These are phyloP conservation scores for Trametes hirsuta DNA, from an alignment of 1,284 basidiomycete species.

Conservation along the genomic window DNA sequence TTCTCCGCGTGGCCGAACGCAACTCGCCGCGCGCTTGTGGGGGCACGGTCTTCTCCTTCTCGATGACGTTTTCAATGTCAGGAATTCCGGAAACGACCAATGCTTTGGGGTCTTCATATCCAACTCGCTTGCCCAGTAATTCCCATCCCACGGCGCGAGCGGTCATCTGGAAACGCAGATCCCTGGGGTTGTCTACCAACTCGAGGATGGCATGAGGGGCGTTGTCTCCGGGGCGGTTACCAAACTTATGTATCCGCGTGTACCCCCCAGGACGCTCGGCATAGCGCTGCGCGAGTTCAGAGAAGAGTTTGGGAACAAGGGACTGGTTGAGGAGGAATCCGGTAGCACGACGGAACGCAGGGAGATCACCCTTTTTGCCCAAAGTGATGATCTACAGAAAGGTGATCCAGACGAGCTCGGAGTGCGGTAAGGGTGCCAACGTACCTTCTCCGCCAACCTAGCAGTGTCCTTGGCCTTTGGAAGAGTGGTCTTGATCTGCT, in stretches of 20 bases:
- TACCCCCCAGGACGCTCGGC: constrained; percentile 88
- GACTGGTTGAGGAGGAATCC: constrained; percentile 76
- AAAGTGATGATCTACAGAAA: constrained; percentile 78
- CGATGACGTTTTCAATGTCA: constrained; percentile 50
- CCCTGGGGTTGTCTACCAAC: constrained; percentile 92
- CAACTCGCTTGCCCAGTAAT: constrained; percentile 57
- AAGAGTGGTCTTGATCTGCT: constrained; percentile 95
- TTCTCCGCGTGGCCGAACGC: constrained; percentile 66
- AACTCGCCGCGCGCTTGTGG: constrained; percentile 47
- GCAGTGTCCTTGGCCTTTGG: constrained; percentile 95
- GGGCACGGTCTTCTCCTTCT: constrained; percentile 47
- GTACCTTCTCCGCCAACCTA: constrained; percentile 90
- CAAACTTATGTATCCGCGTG: constrained; percentile 92
- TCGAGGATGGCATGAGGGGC: constrained; percentile 93
- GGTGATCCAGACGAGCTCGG: not conserved
- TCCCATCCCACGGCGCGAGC: constrained; percentile 86
- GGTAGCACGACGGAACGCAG: constrained; percentile 66
- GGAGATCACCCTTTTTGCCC: constrained; percentile 80
- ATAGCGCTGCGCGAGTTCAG: constrained; percentile 83
- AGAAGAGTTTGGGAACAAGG: constrained; percentile 82
- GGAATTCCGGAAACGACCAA: constrained; percentile 54
- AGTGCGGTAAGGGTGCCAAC: not conserved
- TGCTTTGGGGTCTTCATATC: constrained; percentile 43
- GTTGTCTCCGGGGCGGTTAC: constrained; percentile 89
- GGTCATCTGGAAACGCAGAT: constrained; percentile 86